A percentile compares a stretch with the other conserved stretches of the same genome.
Evolutionary conservation across 352 stramenopile species (phyloP).

Genomic region (Phytophthora aleatoria): DNA sequence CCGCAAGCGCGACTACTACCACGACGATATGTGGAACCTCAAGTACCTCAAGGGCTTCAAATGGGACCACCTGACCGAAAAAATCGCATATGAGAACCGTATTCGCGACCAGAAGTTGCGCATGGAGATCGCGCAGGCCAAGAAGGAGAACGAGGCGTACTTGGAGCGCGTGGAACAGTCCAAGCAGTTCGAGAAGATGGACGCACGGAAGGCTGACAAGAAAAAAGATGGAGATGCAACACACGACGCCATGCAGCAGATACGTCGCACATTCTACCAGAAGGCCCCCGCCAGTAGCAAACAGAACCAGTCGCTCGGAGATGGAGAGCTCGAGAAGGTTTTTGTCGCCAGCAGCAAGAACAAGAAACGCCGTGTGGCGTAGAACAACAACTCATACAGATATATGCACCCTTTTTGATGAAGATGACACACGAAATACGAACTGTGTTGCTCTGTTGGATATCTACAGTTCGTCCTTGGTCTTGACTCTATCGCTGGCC

Average conservation of each 20-base stretch:
- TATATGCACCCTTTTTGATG: slow-evolving; percentile 30
- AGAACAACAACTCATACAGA: slow-evolving; percentile 23
- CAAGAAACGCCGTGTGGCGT: slow-evolving; percentile 66
- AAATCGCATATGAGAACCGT: slow-evolving; percentile 93
- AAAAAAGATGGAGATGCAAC: slow-evolving; percentile 15
- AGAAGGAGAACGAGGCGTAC: slow-evolving; percentile 89
- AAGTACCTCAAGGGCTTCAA: slow-evolving; percentile 99
- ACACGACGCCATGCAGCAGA: slow-evolving; percentile 39
- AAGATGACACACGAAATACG: slow-evolving; percentile 15
- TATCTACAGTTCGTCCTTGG: slow-evolving; percentile 55
- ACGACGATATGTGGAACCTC: slow-evolving; percentile 98
- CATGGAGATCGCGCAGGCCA: slow-evolving; percentile 85
- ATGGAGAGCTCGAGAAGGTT: slow-evolving; percentile 63
- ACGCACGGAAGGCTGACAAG: slow-evolving; percentile 68
- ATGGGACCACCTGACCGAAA: slow-evolving; percentile 98
- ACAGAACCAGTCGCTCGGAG: slow-evolving; percentile 58
- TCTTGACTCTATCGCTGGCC: slow-evolving; percentile 10
- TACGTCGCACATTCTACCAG: slow-evolving; percentile 81
- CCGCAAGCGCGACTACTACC: slow-evolving; percentile 96
- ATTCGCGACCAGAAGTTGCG: slow-evolving; percentile 87
- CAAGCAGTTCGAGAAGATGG: slow-evolving; percentile 88
- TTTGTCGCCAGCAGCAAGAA: slow-evolving; percentile 51
- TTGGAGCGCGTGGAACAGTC: slow-evolving; percentile 88
- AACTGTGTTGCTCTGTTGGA: slow-evolving; percentile 1
- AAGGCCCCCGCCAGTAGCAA: slow-evolving; percentile 76